Percentiles rank a stretch among this genome's conserved stretches.
phyloP scores from a whole-genome alignment of 768 basidiomycete species.

The Suillus brevipes region DNA sequence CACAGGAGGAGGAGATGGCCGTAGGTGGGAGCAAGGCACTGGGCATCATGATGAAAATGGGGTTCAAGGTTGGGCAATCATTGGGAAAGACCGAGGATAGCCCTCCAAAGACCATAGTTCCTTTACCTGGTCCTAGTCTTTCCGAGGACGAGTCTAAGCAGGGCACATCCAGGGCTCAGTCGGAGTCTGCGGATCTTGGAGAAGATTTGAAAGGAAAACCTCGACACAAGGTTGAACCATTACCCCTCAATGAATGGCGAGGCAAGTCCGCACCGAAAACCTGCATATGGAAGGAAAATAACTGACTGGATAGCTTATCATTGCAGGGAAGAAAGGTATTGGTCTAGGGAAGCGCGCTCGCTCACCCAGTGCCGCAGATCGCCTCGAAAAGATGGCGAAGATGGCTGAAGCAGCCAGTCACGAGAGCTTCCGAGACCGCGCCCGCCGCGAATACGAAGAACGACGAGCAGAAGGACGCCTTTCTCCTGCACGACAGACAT shows the following conservation, averaged over 20 bases:
- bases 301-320: constrained; percentile 11
- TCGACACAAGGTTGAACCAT: constrained; percentile 61
- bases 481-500: constrained; percentile 72
- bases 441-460: constrained; percentile 73
- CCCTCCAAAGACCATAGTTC: constrained; percentile 9
- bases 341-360: constrained; percentile 66
- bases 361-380: constrained; percentile 63
- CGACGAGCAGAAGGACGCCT: constrained; percentile 72
- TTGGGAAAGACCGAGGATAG: constrained; percentile 49
- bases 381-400: constrained; percentile 72
- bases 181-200: constrained; percentile 8
- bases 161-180: constrained; percentile 1
- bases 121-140: constrained; percentile 7
- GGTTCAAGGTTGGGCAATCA: constrained; percentile 82
- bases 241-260: constrained; percentile 80
- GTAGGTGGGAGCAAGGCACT: constrained; percentile 68
- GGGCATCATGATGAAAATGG: constrained; percentile 93
- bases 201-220: constrained; percentile 9
- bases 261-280: constrained; percentile 45
- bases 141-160: constrained; percentile 3
- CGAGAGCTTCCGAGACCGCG: constrained; percentile 66
- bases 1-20: constrained; percentile 56
- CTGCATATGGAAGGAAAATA: neutral
- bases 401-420: constrained; percentile 53
- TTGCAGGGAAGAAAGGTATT: constrained; percentile 75